Base-by-base conservation (phyloP, 352 stramenopile species). In the Phytophthora chlamydospora region DNA sequence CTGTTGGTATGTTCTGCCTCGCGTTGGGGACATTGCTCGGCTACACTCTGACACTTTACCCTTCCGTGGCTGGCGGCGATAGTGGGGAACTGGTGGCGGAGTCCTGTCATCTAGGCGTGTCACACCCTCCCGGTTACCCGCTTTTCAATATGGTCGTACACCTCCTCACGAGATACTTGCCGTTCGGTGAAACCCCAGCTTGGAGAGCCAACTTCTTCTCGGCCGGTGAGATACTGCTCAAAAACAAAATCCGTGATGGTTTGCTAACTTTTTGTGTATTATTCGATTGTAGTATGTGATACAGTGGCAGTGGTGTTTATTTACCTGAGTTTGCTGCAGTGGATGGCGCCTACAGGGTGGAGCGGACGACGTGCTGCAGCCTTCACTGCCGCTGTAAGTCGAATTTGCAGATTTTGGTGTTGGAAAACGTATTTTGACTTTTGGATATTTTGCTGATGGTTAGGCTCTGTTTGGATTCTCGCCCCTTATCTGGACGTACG, bases 401-500 rank as follows among this genome's bases (percentile, higher is more conserved):
- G 11, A 9, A 4, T 42, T 31, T 54, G n/a, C 1, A 0, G 10
- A 31, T 31, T 32, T 33, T 29, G 3, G 5, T 44, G 17, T 27
- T 8, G 13, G 9, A 27, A 19, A 34, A 31, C 51, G 39, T 19
- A 41, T 19, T 53, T 33, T 11, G 13, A 16, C n/a, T 63, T 14
- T 38, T 36, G 42, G n/a, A 8, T 49, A 27, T 52, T 0, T 33
- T 34, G n/a, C 60, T 34, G 21, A 1, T 24, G 3, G 1, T 19
- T 76, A 84, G 75, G 76, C 80, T 14, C 53, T 97, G 3, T 97
- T 94, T 61, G 83, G 90, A n/a, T 97, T 98, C 54, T 97, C 89
- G 9, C 93, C 95, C 19, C 71, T 98, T 16, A 85, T 96, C 9
- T 99, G 96, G 96, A 94, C 94, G 49, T 98, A 99, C 68, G 90